Conservation (phyloP, 371 early-diverging fungal species). For the Lichtheimia corymbifera region DNA sequence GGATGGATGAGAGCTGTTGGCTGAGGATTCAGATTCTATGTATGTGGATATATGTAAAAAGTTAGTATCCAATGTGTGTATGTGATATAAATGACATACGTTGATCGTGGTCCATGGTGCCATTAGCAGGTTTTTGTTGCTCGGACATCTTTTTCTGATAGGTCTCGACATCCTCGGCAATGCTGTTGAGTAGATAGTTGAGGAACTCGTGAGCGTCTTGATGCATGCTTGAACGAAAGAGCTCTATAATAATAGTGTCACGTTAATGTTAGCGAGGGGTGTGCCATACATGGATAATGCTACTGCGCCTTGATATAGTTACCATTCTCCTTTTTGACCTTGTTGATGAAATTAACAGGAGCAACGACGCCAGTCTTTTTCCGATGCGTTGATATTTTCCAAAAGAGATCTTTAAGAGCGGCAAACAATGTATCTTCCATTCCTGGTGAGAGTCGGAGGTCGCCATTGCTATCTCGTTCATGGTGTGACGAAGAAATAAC, state of each 20-base stretch:
- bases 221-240: slow-evolving; percentile 92
- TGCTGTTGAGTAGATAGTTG: slow-evolving; percentile 89
- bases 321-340: slow-evolving; percentile 91
- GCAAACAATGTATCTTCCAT: slow-evolving; percentile 84
- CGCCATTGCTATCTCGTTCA: slow-evolving; percentile 44
- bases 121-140: slow-evolving; percentile 7
- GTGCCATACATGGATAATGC: neutral
- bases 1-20: slow-evolving; percentile 18
- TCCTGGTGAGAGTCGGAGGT: slow-evolving; percentile 49
- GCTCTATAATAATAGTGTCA: slow-evolving; percentile 56
- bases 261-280: neutral
- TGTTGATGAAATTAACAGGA: slow-evolving; percentile 85
- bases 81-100: too few relatives aligned
- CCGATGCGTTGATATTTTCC: slow-evolving; percentile 78
- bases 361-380: slow-evolving; percentile 85
- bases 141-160: slow-evolving; percentile 45
- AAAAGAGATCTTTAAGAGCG: slow-evolving; percentile 86
- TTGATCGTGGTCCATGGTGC: neutral
- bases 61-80: too few relatives aligned
- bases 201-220: slow-evolving; percentile 98
- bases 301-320: slow-evolving; percentile 15
- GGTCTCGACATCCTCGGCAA: slow-evolving; percentile 83
- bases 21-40: slow-evolving; percentile 15
- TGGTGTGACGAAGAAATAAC: slow-evolving; percentile 10
- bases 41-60: neutral